Evolutionary conservation across 352 stramenopile genomes (phyloP), one percentile per base, ranked within the genome.

Genomic region (Phytophthora melonis): DNA sequence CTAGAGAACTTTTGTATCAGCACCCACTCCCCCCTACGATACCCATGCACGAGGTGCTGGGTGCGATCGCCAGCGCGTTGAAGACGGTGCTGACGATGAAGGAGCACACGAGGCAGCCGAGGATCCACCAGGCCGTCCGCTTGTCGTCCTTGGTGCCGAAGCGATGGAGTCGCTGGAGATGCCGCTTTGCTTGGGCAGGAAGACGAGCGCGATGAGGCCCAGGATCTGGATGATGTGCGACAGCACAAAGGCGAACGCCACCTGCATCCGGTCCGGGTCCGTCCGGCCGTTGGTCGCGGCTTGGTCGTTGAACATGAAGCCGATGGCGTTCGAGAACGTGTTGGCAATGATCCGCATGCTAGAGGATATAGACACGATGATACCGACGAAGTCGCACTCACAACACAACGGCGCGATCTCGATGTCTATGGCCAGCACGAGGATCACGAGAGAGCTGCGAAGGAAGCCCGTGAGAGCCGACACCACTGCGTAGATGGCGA

Each of bases 151-250:
- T 74, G 32, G 66, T 66, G 18, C 74, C 74, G 19, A 63, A 78
- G 2, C 66, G 74, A 62, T 85, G 72, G 30, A 90, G 55, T 39
- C 59, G 72, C 53, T 88, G 81, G 1, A 90, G 49, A 34, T 83
- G 63, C 1, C 68, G 59, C 52, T 88, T 89, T 69, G 84, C 18
- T 73, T 77, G 0, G 86, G 83, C n/a, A 90, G 47, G 58, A 88
- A 87, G 10, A 77, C 57, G 16, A 91, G 63, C 1, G 73, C 80
- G 14, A 82, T 70, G 7, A 84, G 66, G 18, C 77, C 81, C 8
- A 92, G 19, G 7, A 87, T 25, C 63, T 86, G 78, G 61, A 88
- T 77, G 19, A 70, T 66, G 66, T 83, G 86, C 49, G 75, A 87
- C 18, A 89, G 71, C 1, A 80, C 66, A n/a, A 92, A 56, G 9